Evolutionary conservation across 768 basidiomycete species (phyloP), one percentile per base, ranked within the genome.

Genomic region (Pisolithus tinctorius): DNA sequence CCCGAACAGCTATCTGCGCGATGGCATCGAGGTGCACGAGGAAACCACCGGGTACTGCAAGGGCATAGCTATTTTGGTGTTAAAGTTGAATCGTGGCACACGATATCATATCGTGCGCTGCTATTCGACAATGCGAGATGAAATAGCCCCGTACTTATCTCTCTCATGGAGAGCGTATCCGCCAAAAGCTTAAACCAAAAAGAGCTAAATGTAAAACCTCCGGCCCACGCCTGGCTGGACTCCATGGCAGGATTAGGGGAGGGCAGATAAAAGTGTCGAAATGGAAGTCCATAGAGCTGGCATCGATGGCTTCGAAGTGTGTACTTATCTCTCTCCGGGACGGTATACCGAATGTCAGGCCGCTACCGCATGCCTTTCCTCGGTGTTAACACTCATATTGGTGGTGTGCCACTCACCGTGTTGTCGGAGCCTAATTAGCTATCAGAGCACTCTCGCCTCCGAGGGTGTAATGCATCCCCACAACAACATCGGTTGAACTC

Each of bases 121-220:
- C 55, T 57, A 54, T 64, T 66, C 48, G 43, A 65, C 56, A 10
- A 49, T 38, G 48, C 50, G 49, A 51, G 42, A 47, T 45, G 42
- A 58, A 59, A 55, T 58, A 16, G 17, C 17, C 37, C 56, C 59
- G 56, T 51, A 55, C 34, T 34, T 34, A 40, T 49, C 55, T 53
- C 53, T 49, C 57, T 45, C 43, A 45, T 13, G 16, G 43, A 47
- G 52, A 60, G 55, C 53, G 49, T 52, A 16, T 55, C 49, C 50
- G 63, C 57, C 55, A 69, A 68, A 68, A 68, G 60, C 60, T 43
- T 58, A 58, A 70, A 68, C 67, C 64, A 25, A 47, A 64, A 65
- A 66, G 62, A 69, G 68, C 60, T 62, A 70, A 70, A 63, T 56
- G 51, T 50, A 57, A 45, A 7, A 20, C 17, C 17, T 55, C 54